Conservation (phyloP, 345 rosid species). For the Hirschfeldia incana region DNA sequence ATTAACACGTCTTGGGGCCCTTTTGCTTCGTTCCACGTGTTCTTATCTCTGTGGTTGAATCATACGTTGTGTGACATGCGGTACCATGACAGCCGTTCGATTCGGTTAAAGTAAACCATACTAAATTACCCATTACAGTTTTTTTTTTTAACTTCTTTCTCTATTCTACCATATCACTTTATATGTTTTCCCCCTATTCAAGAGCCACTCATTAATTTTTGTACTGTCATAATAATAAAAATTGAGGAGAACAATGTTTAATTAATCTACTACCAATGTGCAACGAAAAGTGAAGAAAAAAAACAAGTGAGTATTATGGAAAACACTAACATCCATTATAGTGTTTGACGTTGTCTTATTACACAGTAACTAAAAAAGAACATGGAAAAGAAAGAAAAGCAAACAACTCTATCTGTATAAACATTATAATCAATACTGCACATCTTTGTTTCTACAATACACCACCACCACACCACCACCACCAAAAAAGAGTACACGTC, state of each 20-base stretch:
- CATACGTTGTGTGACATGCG: not conserved
- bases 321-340: slow-evolving; percentile 13
- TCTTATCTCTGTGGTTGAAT: not conserved
- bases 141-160: not conserved
- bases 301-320: not conserved
- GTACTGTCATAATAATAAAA: not conserved
- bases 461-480: slow-evolving; percentile 12
- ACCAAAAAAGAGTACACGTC: slow-evolving; percentile 11
- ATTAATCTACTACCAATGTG: not conserved
- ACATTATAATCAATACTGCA: slow-evolving; percentile 21
- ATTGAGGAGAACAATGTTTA: not conserved
- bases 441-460: slow-evolving; percentile 29
- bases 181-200: not conserved
- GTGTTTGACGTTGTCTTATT: slow-evolving; percentile 1
- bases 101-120: not conserved
- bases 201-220: not conserved
- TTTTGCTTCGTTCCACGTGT: not conserved
- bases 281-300: not conserved
- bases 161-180: not conserved
- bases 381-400: not conserved
- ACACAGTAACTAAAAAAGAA: slow-evolving; percentile 17
- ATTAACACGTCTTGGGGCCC: slow-evolving; percentile 16
- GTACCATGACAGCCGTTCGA: not conserved
- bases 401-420: slow-evolving; percentile 22
- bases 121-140: not conserved